These are phyloP conservation scores for Paraglomus occultum DNA, from an alignment of 192 early-diverging fungal species.

Conservation along the genomic window DNA sequence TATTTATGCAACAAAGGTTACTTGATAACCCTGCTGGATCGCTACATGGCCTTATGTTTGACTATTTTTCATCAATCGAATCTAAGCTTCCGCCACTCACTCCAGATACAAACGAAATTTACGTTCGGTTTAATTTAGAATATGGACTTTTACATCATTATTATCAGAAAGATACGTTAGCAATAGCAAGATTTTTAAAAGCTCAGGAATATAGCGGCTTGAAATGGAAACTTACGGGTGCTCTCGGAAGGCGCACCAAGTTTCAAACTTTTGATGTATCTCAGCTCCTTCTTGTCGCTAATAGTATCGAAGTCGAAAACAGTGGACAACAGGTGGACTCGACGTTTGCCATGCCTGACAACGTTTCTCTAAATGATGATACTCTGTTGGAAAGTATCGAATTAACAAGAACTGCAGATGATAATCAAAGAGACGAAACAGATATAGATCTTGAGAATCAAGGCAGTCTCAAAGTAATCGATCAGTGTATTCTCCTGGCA, in stretches of 20 bases:
- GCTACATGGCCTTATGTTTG: constrained; percentile 49
- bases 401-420: constrained; percentile 53
- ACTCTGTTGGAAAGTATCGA: constrained; percentile 81
- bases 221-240: constrained; percentile 85
- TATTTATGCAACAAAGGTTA: constrained; percentile 75
- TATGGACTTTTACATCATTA: constrained; percentile 74
- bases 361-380: constrained; percentile 88
- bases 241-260: constrained; percentile 86
- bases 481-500: constrained; percentile 89
- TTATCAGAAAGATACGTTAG: constrained; percentile 70
- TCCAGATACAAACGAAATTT: constrained; percentile 39
- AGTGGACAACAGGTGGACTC: constrained; percentile 28
- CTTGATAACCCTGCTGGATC: constrained; percentile 60
- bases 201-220: constrained; percentile 81
- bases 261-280: constrained; percentile 88
- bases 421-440: constrained; percentile 40
- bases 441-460: constrained; percentile 47
- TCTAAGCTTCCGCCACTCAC: constrained; percentile 28
- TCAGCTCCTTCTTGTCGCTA: constrained; percentile 90
- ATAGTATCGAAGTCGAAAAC: constrained; percentile 56
- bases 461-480: constrained; percentile 72
- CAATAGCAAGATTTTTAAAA: constrained; percentile 58
- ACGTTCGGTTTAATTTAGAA: constrained; percentile 75
- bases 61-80: constrained; percentile 32
- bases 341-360: constrained; percentile 53